These are phyloP conservation scores for Bisporella sp. DNA, from an alignment of 2,329 filamentous ascomycete species.

Conservation along the genomic window DNA sequence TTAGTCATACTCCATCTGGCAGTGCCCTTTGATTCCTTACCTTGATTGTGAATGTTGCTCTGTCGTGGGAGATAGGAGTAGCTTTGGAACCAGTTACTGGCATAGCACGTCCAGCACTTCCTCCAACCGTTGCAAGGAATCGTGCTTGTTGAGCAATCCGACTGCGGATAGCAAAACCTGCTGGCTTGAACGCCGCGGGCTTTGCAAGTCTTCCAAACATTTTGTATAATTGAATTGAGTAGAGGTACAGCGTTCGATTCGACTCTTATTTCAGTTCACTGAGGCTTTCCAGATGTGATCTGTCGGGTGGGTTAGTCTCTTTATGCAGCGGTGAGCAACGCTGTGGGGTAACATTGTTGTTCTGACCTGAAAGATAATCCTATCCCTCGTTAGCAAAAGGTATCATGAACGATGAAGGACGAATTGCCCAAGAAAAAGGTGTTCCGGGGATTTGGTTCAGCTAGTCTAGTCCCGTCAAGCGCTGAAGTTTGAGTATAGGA, in stretches of 20 bases:
- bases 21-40: slow-evolving; percentile 37
- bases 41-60: slow-evolving; percentile 92
- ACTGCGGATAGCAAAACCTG: slow-evolving; percentile 21
- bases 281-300: slow-evolving; percentile 38
- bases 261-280: slow-evolving; percentile 29
- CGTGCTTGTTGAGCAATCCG: slow-evolving; percentile 33
- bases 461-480: not conserved
- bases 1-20: slow-evolving; percentile 17
- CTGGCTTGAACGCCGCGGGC: slow-evolving; percentile 38
- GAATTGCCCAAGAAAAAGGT: slow-evolving; percentile 5
- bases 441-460: not conserved
- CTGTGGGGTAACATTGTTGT: slow-evolving; percentile 3
- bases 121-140: slow-evolving; percentile 59
- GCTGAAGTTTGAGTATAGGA: slow-evolving; percentile 5
- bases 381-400: slow-evolving; percentile 39
- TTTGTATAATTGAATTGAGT: slow-evolving; percentile 28
- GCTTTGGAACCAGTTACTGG: slow-evolving; percentile 49
- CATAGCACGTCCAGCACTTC: slow-evolving; percentile 64
- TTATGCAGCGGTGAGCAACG: slow-evolving; percentile 16
- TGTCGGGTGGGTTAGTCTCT: slow-evolving; percentile 18
- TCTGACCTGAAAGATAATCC: slow-evolving; percentile 69
- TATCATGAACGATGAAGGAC: slow-evolving; percentile 10
- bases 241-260: slow-evolving; percentile 10
- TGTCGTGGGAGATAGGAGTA: slow-evolving; percentile 64
- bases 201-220: slow-evolving; percentile 59